These are phyloP conservation scores for Diplocarpon rosae DNA, from an alignment of 2,329 filamentous ascomycete genomes.

Conservation along the genomic window DNA sequence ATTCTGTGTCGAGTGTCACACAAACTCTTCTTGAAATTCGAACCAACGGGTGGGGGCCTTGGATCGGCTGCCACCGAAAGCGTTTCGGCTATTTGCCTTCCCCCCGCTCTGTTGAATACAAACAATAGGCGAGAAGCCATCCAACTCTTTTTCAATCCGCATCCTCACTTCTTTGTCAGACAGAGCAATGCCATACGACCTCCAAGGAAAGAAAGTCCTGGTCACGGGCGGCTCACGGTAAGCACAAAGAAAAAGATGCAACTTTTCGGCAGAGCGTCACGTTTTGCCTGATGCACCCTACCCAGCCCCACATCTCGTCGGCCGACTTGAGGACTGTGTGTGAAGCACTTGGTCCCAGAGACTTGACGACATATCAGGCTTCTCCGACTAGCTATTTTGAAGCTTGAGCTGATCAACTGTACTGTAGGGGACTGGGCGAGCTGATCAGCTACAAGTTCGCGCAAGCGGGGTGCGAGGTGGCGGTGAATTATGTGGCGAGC, in stretches of 20 bases:
- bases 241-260: slow-evolving; percentile 18
- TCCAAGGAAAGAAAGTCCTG: slow-evolving; percentile 50
- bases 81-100: too few relatives aligned
- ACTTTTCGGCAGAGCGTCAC: neutral
- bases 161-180: neutral
- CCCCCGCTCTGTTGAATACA: neutral
- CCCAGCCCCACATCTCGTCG: neutral
- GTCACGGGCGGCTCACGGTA: slow-evolving; percentile 55
- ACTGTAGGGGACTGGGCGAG: slow-evolving; percentile 45
- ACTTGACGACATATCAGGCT: too few relatives aligned
- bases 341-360: neutral
- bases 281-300: neutral
- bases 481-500: slow-evolving; percentile 53
- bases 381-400: too few relatives aligned
- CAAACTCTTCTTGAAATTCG: too few relatives aligned
- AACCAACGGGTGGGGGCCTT: too few relatives aligned
- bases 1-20: too few relatives aligned
- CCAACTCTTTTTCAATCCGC: neutral
- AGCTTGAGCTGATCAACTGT: too few relatives aligned
- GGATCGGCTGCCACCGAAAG: too few relatives aligned
- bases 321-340: neutral
- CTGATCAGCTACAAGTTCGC: slow-evolving; percentile 51
- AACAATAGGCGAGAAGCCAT: neutral
- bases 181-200: slow-evolving; percentile 47
- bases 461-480: slow-evolving; percentile 48